Conservation (phyloP, 2,329 filamentous ascomycete species). For the Aschersonia sp. region DNA sequence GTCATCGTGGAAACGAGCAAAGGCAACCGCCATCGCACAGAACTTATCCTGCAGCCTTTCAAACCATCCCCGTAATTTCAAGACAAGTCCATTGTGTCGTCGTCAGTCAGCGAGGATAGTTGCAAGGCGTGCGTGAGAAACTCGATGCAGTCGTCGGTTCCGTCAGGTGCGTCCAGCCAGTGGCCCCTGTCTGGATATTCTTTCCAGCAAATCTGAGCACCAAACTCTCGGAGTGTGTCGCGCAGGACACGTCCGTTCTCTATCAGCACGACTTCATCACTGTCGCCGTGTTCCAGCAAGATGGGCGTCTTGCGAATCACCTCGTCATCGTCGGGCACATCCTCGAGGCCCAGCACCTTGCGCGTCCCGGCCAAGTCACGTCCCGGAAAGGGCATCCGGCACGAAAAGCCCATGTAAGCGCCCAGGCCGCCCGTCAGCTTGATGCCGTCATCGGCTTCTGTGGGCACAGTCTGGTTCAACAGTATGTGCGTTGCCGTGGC, state of each 20-base stretch:
- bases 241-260: conserved; percentile 19
- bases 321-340: conserved; percentile 10
- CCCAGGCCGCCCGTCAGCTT: conserved; percentile 6
- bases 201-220: conserved; percentile 22
- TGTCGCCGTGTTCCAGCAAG: conserved; percentile 27
- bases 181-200: conserved; percentile 27
- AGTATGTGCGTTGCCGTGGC: conserved; percentile 23
- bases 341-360: conserved; percentile 14
- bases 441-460: background rate
- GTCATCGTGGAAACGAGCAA: no score
- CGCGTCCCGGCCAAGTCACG: conserved; percentile 16
- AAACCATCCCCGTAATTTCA: no score
- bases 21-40: no score
- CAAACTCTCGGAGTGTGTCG: conserved; percentile 20
- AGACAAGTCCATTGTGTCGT: no score
- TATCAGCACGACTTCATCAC: conserved; percentile 26
- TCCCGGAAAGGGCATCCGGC: conserved; percentile 20
- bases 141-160: conserved; percentile 24
- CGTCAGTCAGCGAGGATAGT: no score
- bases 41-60: no score
- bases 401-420: conserved; percentile 24
- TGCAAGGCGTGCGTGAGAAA: conserved; percentile 12
- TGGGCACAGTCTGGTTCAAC: conserved; percentile 17
- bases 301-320: conserved; percentile 26
- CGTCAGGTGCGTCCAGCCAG: conserved; percentile 27